phyloP scores from a whole-genome alignment of 2,329 filamentous ascomycete genomes.

The Arachnopeziza araneosa region DNA sequence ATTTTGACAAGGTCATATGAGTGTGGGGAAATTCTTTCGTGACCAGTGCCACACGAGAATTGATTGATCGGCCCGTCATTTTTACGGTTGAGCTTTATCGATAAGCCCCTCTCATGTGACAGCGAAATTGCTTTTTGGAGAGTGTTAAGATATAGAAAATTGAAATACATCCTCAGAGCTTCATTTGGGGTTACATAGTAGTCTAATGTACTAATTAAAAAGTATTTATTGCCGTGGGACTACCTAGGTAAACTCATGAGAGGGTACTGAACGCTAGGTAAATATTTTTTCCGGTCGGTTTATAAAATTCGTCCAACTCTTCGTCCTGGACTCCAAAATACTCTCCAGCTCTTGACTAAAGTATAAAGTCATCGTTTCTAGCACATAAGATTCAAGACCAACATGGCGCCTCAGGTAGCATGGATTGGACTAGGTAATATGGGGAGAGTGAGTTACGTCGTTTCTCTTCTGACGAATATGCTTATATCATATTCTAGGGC shows the following conservation, averaged over 20 bases:
- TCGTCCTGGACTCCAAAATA: not conserved
- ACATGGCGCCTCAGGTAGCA: constrained; percentile 55
- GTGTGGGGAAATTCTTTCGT: not conserved
- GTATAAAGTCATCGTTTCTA: not conserved
- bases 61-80: not conserved
- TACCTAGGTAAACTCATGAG: not conserved
- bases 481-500: constrained; percentile 35
- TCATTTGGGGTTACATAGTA: not conserved
- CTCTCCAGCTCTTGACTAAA: not conserved
- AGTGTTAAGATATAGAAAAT: not conserved
- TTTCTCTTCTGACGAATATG: not conserved
- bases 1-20: not conserved
- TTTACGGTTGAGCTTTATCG: not conserved
- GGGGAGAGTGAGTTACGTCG: constrained; percentile 56
- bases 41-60: not conserved
- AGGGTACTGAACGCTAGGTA: not conserved
- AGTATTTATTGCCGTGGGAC: not conserved
- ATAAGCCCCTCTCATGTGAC: not conserved
- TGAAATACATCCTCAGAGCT: not conserved
- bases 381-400: constrained; percentile 7
- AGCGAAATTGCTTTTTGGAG: not conserved
- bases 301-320: not conserved
- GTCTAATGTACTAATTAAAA: not conserved
- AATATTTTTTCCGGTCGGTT: not conserved
- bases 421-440: constrained; percentile 88